Conservation (phyloP, 1,284 basidiomycete species). For the Rhodotorula glutinis region DNA sequence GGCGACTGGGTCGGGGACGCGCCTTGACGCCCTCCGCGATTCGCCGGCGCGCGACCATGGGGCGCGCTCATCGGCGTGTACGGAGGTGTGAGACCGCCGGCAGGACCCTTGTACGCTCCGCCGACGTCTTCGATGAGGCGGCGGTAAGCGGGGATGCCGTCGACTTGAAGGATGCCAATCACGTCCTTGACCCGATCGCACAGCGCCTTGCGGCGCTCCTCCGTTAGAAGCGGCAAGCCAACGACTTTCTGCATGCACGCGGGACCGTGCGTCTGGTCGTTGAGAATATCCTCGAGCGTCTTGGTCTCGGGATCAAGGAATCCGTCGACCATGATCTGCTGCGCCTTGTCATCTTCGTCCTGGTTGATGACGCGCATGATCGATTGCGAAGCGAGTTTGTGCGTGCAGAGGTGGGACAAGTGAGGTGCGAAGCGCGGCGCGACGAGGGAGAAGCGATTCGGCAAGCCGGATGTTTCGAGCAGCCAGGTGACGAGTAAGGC, state of each 20-base stretch:
- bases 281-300: slow-evolving; percentile 86
- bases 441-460: slow-evolving; percentile 84
- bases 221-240: slow-evolving; percentile 75
- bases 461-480: slow-evolving; percentile 86
- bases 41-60: neutral
- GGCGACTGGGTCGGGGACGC: neutral
- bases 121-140: slow-evolving; percentile 37
- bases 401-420: slow-evolving; percentile 91
- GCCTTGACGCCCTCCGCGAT: neutral
- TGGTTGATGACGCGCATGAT: slow-evolving; percentile 64
- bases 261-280: slow-evolving; percentile 45
- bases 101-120: slow-evolving; percentile 25
- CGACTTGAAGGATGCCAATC: slow-evolving; percentile 42
- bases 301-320: slow-evolving; percentile 50
- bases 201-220: slow-evolving; percentile 63
- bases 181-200: slow-evolving; percentile 55
- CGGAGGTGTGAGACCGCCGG: slow-evolving; percentile 11
- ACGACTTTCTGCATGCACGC: slow-evolving; percentile 91
- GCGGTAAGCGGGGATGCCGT: slow-evolving; percentile 43
- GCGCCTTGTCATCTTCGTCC: slow-evolving; percentile 45
- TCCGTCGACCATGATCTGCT: slow-evolving; percentile 44
- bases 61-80: neutral
- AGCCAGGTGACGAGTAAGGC: slow-evolving; percentile 94
- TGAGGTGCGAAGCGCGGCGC: slow-evolving; percentile 95
- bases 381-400: slow-evolving; percentile 92